Conservation (phyloP, 2,329 filamentous ascomycete species). For the Phaeoacremonium minimum region DNA sequence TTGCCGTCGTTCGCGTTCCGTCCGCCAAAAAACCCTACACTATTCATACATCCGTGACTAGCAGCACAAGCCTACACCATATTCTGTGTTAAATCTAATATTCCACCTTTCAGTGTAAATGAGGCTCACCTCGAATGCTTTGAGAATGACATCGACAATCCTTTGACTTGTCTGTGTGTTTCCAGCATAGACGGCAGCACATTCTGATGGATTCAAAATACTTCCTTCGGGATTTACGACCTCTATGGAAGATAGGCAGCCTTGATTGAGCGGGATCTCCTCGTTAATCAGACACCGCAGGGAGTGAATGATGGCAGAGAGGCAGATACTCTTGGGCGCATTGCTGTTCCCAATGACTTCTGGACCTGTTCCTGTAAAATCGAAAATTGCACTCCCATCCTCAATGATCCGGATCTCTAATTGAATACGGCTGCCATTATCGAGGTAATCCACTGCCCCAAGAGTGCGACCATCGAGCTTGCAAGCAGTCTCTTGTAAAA, state of each 20-base stretch:
- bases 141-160: conserved; percentile 21
- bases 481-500: conserved; percentile 25
- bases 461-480: conserved; percentile 34
- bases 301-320: conserved; percentile 28
- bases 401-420: conserved; percentile 20
- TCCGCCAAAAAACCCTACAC: conserved; percentile 13
- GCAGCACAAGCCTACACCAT: conserved; percentile 13
- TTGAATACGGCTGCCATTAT: conserved; percentile 26
- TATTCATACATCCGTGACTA: conserved; percentile 22
- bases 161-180: conserved; percentile 19
- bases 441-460: conserved; percentile 23
- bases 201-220: conserved; percentile 20
- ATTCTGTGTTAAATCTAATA: too few species aligned
- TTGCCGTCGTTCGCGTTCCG: not conserved
- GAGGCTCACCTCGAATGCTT: conserved; percentile 16
- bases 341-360: conserved; percentile 28
- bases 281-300: conserved; percentile 23
- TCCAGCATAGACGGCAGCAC: conserved; percentile 33
- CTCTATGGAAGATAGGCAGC: conserved; percentile 24
- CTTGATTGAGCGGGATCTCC: conserved; percentile 30
- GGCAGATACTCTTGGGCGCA: conserved; percentile 4
- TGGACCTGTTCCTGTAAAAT: conserved; percentile 24
- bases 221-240: conserved; percentile 21
- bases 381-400: conserved; percentile 22
- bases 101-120: conserved; percentile 11